Evolutionary conservation across 306 rosid genomes (phyloP), one percentile per base, ranked within the genome.

Genomic region (Vachellia collinsii): DNA sequence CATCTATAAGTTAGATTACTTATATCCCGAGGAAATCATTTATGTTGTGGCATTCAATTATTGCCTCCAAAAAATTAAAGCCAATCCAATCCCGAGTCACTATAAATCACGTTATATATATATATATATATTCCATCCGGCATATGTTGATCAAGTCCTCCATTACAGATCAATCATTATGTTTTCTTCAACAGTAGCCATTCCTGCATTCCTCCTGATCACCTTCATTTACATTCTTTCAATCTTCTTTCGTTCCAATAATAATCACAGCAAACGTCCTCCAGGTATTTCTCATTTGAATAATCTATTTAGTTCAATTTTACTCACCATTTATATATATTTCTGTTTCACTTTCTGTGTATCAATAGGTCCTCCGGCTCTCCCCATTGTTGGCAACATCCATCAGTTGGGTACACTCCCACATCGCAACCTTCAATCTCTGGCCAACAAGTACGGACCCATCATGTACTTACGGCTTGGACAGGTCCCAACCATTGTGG

Each of bases 391-490:
- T 13, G 70, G 70, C 12, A 65, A 65, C 70, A 6, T 37, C 13
- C 70, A 65, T 23, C 1, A 14, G 70, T 16, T 64, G 7, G 70
- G 46, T 1, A 37, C 44, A 14, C 46, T 36, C 1, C 70, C 70
- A 65, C 70, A 65, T 38, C 70, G 23, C 70, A 65, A 7, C 8
- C 90, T 87, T 79, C 85, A 85, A 23, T 12, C 80, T 71, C 51
- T 85, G 37, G 86, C 92, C 38, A 63, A 12, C 70, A 74, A 56
- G 74, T 71, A 89, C 77, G 92, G 92, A 3, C 82, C 88, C 53
- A 76, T 89, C 19, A 87, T 89, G 92, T 78, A 62, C 62, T 41
- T 85, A 10, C 65, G 87, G 17, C 59, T 89, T 8, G 92, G 88
- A 59, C 71, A 64, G 13, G 76, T 78, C 8, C 80, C 83, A 25